These are phyloP conservation scores for Aegilops umbellulata DNA, from an alignment of 176 grass and related monocot species.

Conservation along the genomic window DNA sequence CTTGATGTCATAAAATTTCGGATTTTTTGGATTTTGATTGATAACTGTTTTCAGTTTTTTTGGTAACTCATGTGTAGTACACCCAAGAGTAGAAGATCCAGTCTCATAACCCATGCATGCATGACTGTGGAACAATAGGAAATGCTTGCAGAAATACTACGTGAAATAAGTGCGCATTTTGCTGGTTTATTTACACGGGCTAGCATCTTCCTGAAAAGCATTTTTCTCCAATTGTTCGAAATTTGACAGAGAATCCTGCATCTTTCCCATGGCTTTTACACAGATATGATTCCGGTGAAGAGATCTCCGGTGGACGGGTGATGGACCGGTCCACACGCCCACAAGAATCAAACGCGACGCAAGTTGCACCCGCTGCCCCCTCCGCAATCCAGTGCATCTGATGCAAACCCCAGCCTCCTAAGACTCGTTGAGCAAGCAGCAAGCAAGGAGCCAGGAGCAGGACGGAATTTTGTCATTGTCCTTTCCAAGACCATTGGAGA, in stretches of 20 bases:
- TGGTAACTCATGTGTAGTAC: too few species aligned
- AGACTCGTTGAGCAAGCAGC: conserved; percentile 22
- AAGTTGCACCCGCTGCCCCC: conserved; percentile 27
- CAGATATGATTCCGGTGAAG: conserved; percentile 42
- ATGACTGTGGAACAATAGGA: neutral
- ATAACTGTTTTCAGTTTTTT: too few species aligned
- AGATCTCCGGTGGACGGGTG: conserved; percentile 24
- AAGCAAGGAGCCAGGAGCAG: conserved; percentile 14
- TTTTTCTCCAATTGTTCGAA: conserved; percentile 24
- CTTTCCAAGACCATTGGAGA: conserved; percentile 54
- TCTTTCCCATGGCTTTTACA: conserved; percentile 22
- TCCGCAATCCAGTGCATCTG: neutral
- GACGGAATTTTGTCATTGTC: conserved; percentile 24
- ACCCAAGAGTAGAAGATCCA: too few species aligned
- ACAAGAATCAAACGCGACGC: conserved; percentile 21
- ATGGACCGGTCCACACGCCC: neutral
- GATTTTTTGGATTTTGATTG: too few species aligned
- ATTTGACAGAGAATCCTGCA: conserved; percentile 48
- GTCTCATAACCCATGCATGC: too few species aligned
- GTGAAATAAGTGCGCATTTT: conserved; percentile 13
- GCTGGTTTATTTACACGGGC: conserved; percentile 2
- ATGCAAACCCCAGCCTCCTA: conserved; percentile 11
- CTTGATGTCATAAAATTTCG: too few species aligned
- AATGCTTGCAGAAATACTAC: neutral
- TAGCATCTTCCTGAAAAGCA: conserved; percentile 29